Percentiles rank a stretch among this genome's conserved stretches.
These are phyloP conservation scores for Cucurbita ficifolia DNA, from an alignment of 306 rosid species.

Conservation along the genomic window DNA sequence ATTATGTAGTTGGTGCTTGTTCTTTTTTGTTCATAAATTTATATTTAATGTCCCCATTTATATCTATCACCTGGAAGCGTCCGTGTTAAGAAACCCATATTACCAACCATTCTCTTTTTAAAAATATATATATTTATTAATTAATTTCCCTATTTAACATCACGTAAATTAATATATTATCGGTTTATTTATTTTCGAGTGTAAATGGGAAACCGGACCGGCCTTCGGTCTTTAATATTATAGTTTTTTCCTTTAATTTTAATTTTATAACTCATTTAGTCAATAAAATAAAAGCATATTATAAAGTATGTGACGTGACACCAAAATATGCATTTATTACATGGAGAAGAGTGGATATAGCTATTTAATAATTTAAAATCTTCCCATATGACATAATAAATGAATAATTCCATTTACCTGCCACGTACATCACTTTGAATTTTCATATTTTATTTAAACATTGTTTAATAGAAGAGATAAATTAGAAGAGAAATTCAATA, in stretches of 20 bases:
- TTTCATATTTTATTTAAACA: not conserved
- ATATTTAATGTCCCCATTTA: not conserved
- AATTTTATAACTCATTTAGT: not conserved
- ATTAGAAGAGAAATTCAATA: not conserved
- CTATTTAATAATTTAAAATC: not conserved
- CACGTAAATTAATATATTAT: not conserved
- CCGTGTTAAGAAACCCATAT: not conserved
- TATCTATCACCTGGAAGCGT: not conserved
- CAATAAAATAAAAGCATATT: not conserved
- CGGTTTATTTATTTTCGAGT: no score
- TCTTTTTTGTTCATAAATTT: not conserved
- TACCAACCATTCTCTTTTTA: not conserved
- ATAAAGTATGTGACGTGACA: not conserved
- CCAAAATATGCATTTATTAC: not conserved
- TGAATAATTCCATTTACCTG: not conserved
- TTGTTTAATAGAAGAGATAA: not conserved
- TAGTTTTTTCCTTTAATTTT: not conserved
- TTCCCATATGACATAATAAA: not conserved
- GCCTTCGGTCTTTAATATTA: not conserved
- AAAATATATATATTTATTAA: not conserved
- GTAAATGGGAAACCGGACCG: not conserved
- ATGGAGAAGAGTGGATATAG: not conserved
- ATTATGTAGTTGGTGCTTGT: not conserved
- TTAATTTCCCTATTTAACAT: not conserved
- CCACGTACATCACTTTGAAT: not conserved